Percentiles rank a stretch among this genome's conserved stretches.
phyloP scores from a whole-genome alignment of 345 rosid species.

The Theobroma cacao region DNA sequence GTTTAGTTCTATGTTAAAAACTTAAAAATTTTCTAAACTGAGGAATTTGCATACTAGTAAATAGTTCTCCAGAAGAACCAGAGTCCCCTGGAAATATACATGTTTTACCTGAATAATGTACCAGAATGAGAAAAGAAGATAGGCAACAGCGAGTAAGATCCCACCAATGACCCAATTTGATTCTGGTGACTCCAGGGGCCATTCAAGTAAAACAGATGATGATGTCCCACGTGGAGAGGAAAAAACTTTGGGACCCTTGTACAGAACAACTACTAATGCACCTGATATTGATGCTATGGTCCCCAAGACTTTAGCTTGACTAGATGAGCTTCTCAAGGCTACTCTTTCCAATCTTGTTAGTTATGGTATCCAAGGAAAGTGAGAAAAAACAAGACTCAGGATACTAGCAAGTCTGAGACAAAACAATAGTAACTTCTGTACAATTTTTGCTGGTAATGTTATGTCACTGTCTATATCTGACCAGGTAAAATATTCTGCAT shows the following conservation, averaged over 20 bases:
- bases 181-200: constrained; percentile 9
- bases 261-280: constrained; percentile 27
- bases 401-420: not conserved
- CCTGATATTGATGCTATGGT: constrained; percentile 32
- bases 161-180: constrained; percentile 78
- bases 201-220: constrained; percentile 6
- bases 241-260: constrained; percentile 23
- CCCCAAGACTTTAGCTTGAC: constrained; percentile 26
- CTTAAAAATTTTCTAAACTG: too few relatives aligned
- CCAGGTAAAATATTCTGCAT: too few relatives aligned
- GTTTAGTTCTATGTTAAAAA: too few relatives aligned
- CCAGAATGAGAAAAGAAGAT: constrained; percentile 65
- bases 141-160: constrained; percentile 52
- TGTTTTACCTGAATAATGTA: constrained; percentile 78
- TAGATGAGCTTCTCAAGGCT: constrained; percentile 11
- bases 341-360: constrained; percentile 33
- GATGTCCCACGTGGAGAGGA: not conserved
- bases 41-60: too few relatives aligned
- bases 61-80: too few relatives aligned
- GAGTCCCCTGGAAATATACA: not conserved
- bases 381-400: not conserved
- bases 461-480: too few relatives aligned
- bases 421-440: not conserved
- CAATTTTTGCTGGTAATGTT: too few relatives aligned
- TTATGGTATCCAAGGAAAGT: not conserved